Evolutionary conservation across 2,329 filamentous ascomycete species (phyloP).

Genomic region (Teratosphaeria epicoccoides): DNA sequence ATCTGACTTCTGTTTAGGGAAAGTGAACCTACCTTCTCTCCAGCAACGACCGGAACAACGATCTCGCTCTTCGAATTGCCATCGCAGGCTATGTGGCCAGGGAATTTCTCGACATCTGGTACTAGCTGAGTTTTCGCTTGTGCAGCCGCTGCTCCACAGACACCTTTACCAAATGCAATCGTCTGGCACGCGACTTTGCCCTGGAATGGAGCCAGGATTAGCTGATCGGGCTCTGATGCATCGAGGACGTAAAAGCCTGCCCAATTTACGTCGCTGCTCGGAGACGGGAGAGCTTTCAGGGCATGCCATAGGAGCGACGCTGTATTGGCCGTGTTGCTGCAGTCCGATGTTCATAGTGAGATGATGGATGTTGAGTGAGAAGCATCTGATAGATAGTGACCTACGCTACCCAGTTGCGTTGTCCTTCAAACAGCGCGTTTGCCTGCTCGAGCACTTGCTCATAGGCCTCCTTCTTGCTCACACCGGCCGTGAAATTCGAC

Average conservation of each 20-base stretch:
- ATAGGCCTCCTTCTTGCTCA: slow-evolving; percentile 64
- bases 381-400: background rate
- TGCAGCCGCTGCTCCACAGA: slow-evolving; percentile 61
- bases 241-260: slow-evolving; percentile 68
- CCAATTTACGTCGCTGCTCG: slow-evolving; percentile 65
- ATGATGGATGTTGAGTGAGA: background rate
- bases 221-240: slow-evolving; percentile 34
- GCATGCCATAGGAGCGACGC: slow-evolving; percentile 71
- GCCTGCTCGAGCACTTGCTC: slow-evolving; percentile 63
- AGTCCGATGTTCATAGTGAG: background rate
- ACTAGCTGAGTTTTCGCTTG: slow-evolving; percentile 52
- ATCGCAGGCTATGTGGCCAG: slow-evolving; percentile 75
- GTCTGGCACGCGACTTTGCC: slow-evolving; percentile 68
- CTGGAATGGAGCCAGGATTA: slow-evolving; percentile 71
- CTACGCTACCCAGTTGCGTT: slow-evolving; percentile 62
- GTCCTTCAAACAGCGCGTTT: slow-evolving; percentile 56
- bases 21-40: slow-evolving; percentile 33
- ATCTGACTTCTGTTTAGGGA: too few relatives aligned
- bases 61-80: slow-evolving; percentile 67
- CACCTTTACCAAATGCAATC: slow-evolving; percentile 61
- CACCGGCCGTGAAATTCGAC: slow-evolving; percentile 56
- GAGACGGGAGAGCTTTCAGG: slow-evolving; percentile 58
- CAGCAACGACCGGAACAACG: slow-evolving; percentile 59
- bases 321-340: slow-evolving; percentile 64
- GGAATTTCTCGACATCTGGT: slow-evolving; percentile 60